Evolutionary conservation across 495 filamentous ascomycete species (phyloP).

Genomic region (Aspergillus coremiiformis): DNA sequence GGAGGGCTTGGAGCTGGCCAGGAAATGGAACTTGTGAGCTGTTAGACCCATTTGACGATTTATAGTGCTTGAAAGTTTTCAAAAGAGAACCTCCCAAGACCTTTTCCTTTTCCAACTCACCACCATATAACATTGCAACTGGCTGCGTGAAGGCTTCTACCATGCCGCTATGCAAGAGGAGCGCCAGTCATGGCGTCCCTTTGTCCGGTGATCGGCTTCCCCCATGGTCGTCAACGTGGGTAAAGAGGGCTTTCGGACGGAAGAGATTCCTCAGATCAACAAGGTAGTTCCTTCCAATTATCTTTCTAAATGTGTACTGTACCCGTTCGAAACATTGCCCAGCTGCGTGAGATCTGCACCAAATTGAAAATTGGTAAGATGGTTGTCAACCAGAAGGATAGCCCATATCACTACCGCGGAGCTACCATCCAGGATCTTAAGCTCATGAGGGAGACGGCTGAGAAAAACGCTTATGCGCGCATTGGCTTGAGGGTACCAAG

Average conservation of each 20-base stretch:
- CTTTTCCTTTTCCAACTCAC: too few species aligned
- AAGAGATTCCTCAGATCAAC: conserved; percentile 46
- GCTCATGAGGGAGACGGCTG: conserved; percentile 45
- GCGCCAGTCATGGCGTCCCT: conserved; percentile 44
- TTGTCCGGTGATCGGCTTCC: conserved; percentile 53
- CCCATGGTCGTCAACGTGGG: conserved; percentile 54
- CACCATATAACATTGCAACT: conserved; percentile 36
- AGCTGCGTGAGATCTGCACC: conserved; percentile 46
- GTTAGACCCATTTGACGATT: too few species aligned
- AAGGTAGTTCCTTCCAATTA: conserved; percentile 44
- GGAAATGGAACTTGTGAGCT: conserved; percentile 42
- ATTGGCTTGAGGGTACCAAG: too few species aligned
- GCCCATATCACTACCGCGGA: conserved; percentile 44
- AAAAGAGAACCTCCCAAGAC: too few species aligned
- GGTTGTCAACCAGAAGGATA: conserved; percentile 48
- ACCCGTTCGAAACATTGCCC: conserved; percentile 38
- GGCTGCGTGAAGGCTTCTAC: conserved; percentile 50
- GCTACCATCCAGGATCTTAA: conserved; percentile 43
- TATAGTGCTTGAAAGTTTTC: too few species aligned
- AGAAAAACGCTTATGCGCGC: conserved; percentile 24
- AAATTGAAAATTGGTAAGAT: conserved; percentile 41
- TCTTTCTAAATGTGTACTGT: conserved; percentile 54
- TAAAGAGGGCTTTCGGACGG: conserved; percentile 48
- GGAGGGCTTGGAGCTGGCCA: conserved; percentile 77
- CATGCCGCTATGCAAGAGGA: conserved; percentile 39